A percentile compares a stretch with the other conserved stretches of the same genome.
These are phyloP conservation scores for Coemansia sp. DNA, from an alignment of 192 early-diverging fungal species.

Conservation along the genomic window DNA sequence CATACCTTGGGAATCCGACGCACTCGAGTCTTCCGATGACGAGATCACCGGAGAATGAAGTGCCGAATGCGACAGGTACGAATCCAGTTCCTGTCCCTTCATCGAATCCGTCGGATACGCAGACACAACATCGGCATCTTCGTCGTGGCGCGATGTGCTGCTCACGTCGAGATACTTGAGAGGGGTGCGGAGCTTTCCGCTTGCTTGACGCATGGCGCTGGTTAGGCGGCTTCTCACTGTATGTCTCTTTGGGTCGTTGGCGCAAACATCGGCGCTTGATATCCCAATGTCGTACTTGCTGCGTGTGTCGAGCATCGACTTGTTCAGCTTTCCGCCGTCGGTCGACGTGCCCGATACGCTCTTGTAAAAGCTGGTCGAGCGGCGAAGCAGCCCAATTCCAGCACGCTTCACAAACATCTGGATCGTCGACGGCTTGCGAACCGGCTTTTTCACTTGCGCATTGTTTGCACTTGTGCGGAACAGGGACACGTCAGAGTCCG, in stretches of 20 bases:
- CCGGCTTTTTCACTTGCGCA: slow-evolving; percentile 6
- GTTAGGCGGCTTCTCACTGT: slow-evolving; percentile 28
- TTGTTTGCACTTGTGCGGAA: slow-evolving; percentile 3
- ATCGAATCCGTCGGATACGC: slow-evolving; percentile 46
- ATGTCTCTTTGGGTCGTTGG: slow-evolving; percentile 1
- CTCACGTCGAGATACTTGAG: slow-evolving; percentile 6
- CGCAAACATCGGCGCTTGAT: not conserved
- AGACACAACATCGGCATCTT: slow-evolving; percentile 31
- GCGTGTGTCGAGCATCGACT: not conserved
- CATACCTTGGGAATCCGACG: not conserved
- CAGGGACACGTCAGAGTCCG: not conserved
- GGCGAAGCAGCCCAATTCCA: slow-evolving; percentile 37
- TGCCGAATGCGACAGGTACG: slow-evolving; percentile 41
- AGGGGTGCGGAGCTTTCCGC: slow-evolving; percentile 15
- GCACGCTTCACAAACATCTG: slow-evolving; percentile 49
- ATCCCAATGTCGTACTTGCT: slow-evolving; percentile 1
- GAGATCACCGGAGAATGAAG: slow-evolving; percentile 29
- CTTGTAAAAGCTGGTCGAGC: slow-evolving; percentile 50
- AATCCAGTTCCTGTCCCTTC: slow-evolving; percentile 26
- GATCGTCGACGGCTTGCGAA: slow-evolving; percentile 37
- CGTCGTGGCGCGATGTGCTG: slow-evolving; percentile 6
- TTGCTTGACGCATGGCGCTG: slow-evolving; percentile 32
- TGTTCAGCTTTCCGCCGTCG: not conserved
- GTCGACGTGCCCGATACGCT: slow-evolving; percentile 19
- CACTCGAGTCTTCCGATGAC: slow-evolving; percentile 9